These are phyloP conservation scores for Aspergillus novoparasiticus DNA, from an alignment of 2,329 filamentous ascomycete genomes.

Conservation along the genomic window DNA sequence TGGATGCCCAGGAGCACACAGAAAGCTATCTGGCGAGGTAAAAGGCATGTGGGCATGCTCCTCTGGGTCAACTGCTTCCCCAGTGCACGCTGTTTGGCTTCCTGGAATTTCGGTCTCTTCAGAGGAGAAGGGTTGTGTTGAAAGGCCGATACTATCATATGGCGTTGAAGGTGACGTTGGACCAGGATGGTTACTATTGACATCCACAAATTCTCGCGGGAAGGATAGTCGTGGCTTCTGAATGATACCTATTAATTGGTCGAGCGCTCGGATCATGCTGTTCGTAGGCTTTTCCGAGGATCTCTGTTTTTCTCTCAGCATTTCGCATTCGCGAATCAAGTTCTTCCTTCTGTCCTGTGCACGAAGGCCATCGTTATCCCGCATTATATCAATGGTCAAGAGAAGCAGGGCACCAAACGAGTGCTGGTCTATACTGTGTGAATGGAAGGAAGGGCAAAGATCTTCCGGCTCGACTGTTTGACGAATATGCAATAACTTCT, in stretches of 20 bases:
- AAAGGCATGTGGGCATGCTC: neutral
- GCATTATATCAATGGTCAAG: neutral
- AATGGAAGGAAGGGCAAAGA: neutral
- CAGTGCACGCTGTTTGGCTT: neutral
- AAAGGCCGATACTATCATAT: neutral
- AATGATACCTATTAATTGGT: neutral
- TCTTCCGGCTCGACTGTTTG: neutral
- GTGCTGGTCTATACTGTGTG: constrained; percentile 1
- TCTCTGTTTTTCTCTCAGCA: neutral
- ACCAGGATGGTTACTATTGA: neutral
- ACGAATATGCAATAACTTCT: neutral
- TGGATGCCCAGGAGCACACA: neutral
- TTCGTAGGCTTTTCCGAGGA: neutral
- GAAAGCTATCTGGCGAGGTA: neutral
- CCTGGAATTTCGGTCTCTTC: neutral
- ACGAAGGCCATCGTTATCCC: neutral
- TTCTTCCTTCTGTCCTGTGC: neutral
- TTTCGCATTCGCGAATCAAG: neutral
- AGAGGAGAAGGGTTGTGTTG: neutral
- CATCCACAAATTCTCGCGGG: neutral
- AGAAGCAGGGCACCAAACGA: neutral
- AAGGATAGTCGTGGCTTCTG: neutral
- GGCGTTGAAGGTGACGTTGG: neutral
- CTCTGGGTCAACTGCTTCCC: neutral
- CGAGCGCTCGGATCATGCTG: neutral